These are phyloP conservation scores for Globisporangium radiosum DNA, from an alignment of 352 stramenopile species.

Conservation along the genomic window DNA sequence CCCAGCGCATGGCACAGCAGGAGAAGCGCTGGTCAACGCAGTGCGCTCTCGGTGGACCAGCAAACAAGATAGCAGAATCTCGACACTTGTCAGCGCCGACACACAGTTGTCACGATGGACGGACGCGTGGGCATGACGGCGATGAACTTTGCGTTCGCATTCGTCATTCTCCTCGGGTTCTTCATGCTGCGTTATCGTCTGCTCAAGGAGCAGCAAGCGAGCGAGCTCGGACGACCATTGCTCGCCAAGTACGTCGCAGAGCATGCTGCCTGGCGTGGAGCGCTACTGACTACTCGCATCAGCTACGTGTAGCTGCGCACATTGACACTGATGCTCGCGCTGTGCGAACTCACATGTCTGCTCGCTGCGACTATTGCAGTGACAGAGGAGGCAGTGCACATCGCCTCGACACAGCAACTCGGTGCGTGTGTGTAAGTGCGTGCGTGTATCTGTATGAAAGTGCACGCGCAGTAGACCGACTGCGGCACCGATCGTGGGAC, in stretches of 20 bases:
- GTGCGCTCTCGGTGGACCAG: no score
- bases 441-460: no score
- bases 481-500: neutral
- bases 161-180: slow-evolving; percentile 37
- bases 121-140: slow-evolving; percentile 19
- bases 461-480: neutral
- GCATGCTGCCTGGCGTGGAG: neutral
- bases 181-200: slow-evolving; percentile 44
- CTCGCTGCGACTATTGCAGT: slow-evolving; percentile 1
- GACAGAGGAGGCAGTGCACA: slow-evolving; percentile 20
- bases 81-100: no score
- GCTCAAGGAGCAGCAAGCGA: slow-evolving; percentile 33
- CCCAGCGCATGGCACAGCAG: no score
- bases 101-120: neutral
- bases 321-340: neutral
- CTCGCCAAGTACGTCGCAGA: slow-evolving; percentile 33
- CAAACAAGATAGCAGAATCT: neutral
- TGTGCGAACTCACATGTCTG: neutral
- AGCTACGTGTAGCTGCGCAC: no score
- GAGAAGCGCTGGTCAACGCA: no score
- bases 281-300: neutral
- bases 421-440: slow-evolving; percentile 6
- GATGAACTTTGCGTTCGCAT: slow-evolving; percentile 35
- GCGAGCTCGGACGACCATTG: slow-evolving; percentile 45
- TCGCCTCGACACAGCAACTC: slow-evolving; percentile 40